phyloP scores from a whole-genome alignment of 2,329 filamentous ascomycete genomes.

The Phialophora chinensis region DNA sequence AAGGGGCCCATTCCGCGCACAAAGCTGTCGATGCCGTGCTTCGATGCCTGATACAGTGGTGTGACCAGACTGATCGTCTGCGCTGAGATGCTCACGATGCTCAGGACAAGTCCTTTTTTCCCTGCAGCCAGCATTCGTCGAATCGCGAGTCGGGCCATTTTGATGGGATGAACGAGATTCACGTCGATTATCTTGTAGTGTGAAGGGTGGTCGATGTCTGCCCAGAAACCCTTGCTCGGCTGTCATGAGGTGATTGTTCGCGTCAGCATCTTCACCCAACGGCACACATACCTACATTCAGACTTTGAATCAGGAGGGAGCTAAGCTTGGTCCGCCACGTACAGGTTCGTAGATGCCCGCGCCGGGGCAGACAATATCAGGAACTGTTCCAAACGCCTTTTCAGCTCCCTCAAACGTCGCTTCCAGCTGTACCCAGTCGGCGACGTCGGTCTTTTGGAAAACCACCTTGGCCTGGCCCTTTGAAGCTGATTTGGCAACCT shows the following conservation, averaged over 20 bases:
- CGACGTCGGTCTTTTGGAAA: constrained; percentile 55
- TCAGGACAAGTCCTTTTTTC: constrained; percentile 44
- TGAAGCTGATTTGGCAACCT: no score
- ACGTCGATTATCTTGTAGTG: constrained; percentile 56
- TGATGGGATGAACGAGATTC: constrained; percentile 59
- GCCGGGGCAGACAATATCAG: constrained; percentile 55
- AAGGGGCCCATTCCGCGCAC: constrained; percentile 57
- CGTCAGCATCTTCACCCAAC: no score
- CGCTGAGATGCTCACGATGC: constrained; percentile 56
- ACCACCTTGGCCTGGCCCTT: constrained; percentile 43
- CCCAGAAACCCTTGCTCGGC: no score
- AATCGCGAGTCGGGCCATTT: constrained; percentile 56
- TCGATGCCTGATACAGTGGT: constrained; percentile 56
- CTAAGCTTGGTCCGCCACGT: no score
- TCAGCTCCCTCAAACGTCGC: constrained; percentile 57
- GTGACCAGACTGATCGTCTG: constrained; percentile 48
- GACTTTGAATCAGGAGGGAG: no score
- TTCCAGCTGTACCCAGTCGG: constrained; percentile 56
- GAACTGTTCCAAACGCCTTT: constrained; percentile 53
- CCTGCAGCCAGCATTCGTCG: background rate
- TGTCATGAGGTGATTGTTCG: no score
- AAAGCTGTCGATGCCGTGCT: constrained; percentile 56
- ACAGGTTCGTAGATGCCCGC: constrained; percentile 48
- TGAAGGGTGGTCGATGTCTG: constrained; percentile 45
- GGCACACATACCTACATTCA: no score